Evolutionary conservation across 495 filamentous ascomycete genomes (phyloP).

Genomic region (Gamarada debralockiae): DNA sequence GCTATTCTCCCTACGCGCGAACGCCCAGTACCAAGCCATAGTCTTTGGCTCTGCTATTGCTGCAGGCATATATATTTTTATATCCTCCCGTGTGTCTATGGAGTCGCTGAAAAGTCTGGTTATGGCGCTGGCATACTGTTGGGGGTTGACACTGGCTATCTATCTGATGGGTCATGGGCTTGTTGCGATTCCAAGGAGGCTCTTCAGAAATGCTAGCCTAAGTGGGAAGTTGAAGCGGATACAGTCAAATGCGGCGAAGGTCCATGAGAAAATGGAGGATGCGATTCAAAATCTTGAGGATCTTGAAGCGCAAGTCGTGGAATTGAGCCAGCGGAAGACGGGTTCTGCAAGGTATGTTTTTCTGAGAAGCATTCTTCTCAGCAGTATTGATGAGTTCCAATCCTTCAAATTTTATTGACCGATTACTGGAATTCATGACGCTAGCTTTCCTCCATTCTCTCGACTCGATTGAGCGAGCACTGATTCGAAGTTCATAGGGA

Average conservation of each 20-base stretch:
- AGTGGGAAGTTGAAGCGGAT: constrained; percentile 67
- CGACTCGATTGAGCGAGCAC: no score
- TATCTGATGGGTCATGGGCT: constrained; percentile 97
- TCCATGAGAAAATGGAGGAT: constrained; percentile 86
- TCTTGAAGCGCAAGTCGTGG: constrained; percentile 71
- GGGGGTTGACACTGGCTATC: constrained; percentile 86
- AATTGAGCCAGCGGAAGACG: constrained; percentile 75
- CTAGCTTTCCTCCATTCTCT: no score
- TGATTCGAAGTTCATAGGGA: no score
- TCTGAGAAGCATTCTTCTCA: no score
- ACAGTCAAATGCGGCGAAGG: constrained; percentile 72
- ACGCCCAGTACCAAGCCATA: constrained; percentile 83
- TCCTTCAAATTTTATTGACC: no score
- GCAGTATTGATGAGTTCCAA: no score
- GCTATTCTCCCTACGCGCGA: constrained; percentile 76
- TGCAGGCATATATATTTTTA: constrained; percentile 80
- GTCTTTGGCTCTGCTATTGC: constrained; percentile 64
- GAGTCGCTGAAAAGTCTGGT: constrained; percentile 70
- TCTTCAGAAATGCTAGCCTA: constrained; percentile 73
- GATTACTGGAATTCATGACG: no score
- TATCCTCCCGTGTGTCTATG: constrained; percentile 60
- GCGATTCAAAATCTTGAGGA: constrained; percentile 76
- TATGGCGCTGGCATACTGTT: constrained; percentile 92
- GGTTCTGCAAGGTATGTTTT: no score
- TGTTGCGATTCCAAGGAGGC: constrained; percentile 78